Evolutionary conservation across 305 asterid species (phyloP).

Genomic region (Ilex paraguariensis): DNA sequence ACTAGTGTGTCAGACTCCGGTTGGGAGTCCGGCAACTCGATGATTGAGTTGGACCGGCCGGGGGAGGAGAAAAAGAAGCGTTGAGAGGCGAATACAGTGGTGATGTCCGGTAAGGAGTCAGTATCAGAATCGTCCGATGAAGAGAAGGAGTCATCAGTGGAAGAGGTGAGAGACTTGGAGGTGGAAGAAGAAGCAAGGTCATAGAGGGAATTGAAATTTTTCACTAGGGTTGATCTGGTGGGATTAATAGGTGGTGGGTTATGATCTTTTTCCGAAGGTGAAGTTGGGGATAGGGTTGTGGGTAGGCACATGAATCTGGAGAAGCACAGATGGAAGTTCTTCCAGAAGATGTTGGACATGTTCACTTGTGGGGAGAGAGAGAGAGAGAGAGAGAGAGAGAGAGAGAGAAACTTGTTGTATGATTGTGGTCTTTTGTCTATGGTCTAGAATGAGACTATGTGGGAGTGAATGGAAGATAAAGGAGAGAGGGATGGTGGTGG

Average conservation of each 20-base stretch:
- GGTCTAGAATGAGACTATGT: too few species aligned
- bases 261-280: background rate
- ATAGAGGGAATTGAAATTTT: conserved; percentile 44
- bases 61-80: conserved; percentile 81
- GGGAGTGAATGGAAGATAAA: too few species aligned
- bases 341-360: conserved; percentile 51
- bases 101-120: conserved; percentile 45
- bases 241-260: background rate
- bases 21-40: conserved; percentile 22
- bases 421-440: too few species aligned
- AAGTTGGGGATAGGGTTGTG: conserved; percentile 20
- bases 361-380: background rate
- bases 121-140: conserved; percentile 27
- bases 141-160: conserved; percentile 22
- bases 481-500: too few species aligned
- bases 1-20: conserved; percentile 16
- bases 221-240: conserved; percentile 21
- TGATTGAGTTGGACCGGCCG: conserved; percentile 65
- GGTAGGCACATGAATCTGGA: conserved; percentile 72
- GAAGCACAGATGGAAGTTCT: conserved; percentile 53
- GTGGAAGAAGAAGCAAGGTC: conserved; percentile 37
- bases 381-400: too few species aligned
- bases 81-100: conserved; percentile 60
- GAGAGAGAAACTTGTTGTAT: too few species aligned
- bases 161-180: conserved; percentile 24